A percentile compares a stretch with the other conserved stretches of the same genome.
Evolutionary conservation across 2,329 filamentous ascomycete species (phyloP).

Genomic region (Venturia carpophila): DNA sequence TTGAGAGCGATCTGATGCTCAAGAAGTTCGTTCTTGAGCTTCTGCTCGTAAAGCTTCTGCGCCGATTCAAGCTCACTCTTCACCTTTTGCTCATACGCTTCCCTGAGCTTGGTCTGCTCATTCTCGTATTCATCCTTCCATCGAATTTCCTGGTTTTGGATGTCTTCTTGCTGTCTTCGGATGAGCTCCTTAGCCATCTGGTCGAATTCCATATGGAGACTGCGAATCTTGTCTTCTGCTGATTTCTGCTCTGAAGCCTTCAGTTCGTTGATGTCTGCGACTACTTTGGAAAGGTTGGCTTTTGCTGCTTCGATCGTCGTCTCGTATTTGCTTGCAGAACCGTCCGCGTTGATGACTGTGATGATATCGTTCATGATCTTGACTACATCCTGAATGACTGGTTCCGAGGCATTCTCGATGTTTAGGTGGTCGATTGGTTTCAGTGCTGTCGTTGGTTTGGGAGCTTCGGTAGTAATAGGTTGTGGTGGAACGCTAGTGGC

Average conservation of each 20-base stretch:
- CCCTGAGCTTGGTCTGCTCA: constrained; percentile 72
- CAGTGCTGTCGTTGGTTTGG: constrained; percentile 34
- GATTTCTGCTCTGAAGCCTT: constrained; percentile 61
- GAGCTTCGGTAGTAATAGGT: constrained; percentile 16
- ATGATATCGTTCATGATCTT: constrained; percentile 97
- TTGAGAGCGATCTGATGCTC: constrained; percentile 88
- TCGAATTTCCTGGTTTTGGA: constrained; percentile 69
- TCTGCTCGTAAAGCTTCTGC: constrained; percentile 72
- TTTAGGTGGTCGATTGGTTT: constrained; percentile 69
- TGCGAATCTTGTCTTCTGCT: constrained; percentile 66
- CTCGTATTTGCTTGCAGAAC: constrained; percentile 67
- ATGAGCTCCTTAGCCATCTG: constrained; percentile 81
- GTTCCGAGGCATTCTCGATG: constrained; percentile 69
- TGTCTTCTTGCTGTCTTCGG: constrained; percentile 73
- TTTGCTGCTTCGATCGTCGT: constrained; percentile 79
- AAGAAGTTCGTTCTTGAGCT: constrained; percentile 73
- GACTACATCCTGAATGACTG: constrained; percentile 84
- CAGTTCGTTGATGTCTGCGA: constrained; percentile 66
- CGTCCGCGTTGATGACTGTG: constrained; percentile 81
- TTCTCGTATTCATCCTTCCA: constrained; percentile 84
- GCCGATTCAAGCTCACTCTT: constrained; percentile 71
- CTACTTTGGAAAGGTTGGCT: constrained; percentile 68
- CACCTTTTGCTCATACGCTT: constrained; percentile 72
- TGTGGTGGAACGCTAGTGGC: constrained; percentile 15
- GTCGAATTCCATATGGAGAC: constrained; percentile 71